A percentile compares a stretch with the other conserved stretches of the same genome.
Conservation (phyloP, 2,329 filamentous ascomycete genomes). For the Neopestalotiopsis clavispora region DNA sequence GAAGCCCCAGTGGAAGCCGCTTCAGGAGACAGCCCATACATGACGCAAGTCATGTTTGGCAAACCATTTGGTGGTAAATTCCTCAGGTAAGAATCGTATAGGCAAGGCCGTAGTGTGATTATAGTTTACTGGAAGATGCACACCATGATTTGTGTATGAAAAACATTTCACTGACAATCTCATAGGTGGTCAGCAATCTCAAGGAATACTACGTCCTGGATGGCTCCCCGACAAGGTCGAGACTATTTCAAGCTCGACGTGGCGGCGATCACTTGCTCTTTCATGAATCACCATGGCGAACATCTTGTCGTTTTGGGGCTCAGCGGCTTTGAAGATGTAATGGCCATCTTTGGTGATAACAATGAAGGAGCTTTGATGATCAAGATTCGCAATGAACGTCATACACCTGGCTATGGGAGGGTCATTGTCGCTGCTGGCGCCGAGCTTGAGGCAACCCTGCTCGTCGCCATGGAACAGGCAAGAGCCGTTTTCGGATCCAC, state of each 20-base stretch:
- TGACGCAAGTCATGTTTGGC: conserved; percentile 5
- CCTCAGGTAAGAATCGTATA: not conserved
- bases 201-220: conserved; percentile 1
- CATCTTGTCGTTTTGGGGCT: conserved; percentile 1
- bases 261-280: not conserved
- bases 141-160: not conserved
- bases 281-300: not conserved
- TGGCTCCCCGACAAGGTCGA: conserved; percentile 1
- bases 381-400: conserved; percentile 5
- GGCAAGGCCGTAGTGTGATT: not conserved
- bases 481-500: not conserved
- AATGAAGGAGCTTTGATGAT: conserved; percentile 8
- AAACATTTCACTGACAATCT: not conserved
- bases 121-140: not conserved
- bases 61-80: not conserved
- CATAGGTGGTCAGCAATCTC: not conserved
- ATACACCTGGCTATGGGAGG: not conserved
- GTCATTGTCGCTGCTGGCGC: not conserved
- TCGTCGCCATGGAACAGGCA: not conserved
- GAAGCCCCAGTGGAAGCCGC: conserved; percentile 4
- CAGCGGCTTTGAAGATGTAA: conserved; percentile 1
- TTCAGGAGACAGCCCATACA: not conserved
- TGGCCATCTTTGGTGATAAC: conserved; percentile 6
- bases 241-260: conserved; percentile 7
- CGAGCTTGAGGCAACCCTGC: not conserved